Base-by-base conservation (phyloP, 2,329 filamentous ascomycete species). In the Neocucurbitaria cava region DNA sequence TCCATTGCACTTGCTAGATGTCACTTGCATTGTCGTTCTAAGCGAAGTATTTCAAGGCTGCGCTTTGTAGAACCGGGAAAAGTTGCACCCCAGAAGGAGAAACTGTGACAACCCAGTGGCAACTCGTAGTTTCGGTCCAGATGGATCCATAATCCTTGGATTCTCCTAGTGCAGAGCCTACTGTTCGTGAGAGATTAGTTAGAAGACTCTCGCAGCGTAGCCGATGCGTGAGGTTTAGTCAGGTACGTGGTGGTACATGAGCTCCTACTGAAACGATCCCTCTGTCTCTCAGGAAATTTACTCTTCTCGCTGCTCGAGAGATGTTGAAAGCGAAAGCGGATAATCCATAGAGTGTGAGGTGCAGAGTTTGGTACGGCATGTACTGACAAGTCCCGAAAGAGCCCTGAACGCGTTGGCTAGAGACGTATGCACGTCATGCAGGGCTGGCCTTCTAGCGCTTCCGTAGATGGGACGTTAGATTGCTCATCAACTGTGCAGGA, bases 391-490 rank as follows among this genome's bases (percentile, higher is more conserved):
- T 23, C 36, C 35, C 18, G 24, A 11, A 17, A 44, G 41, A 45
- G 49, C 28, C 47, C 49, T 28, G 24, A 48, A 23, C 24, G 31
- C 44, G 30, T 33, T 47, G 17, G 21, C 26, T 21, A 23, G 36
- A 31, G 15, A 30, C 41, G 24, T 39, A 46, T 59, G 56, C 56
- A 56, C 49, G 53, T 56, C 53, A 59, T 56, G 48, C 38, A 38
- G 48, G 42, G 41, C 48, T 44, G 46, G 20, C 52, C 53, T 56
- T 56, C 42, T 59, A 56, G 56, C 49, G 56, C 46, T 52, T 46
- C 46, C 36, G 45, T 48, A 56, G 52, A 57, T 59, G 59, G 52
- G 44, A 42, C 38, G 47, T 50, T 44, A 47, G 54, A 38, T 48
- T 42, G 31, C 30, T 55, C 46, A 59, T 58, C 33, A 42, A 52